Evolutionary conservation across 2,329 filamentous ascomycete species (phyloP).

Genomic region (Peltaster fructicola): DNA sequence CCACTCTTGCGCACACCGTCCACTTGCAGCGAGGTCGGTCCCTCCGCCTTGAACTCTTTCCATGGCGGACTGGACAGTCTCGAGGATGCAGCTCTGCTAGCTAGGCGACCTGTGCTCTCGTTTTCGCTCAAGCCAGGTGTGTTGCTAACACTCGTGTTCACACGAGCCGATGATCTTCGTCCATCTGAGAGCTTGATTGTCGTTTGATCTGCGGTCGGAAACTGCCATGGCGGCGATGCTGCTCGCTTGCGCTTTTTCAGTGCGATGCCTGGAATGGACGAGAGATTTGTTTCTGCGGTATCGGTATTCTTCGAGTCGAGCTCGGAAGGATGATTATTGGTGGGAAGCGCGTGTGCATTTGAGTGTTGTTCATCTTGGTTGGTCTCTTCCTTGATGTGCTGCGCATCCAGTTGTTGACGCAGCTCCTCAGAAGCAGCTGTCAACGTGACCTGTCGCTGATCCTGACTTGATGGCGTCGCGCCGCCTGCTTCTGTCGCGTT

Average conservation of each 20-base stretch:
- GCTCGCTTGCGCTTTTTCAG: slow-evolving; percentile 45
- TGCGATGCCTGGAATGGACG: too few species aligned
- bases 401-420: slow-evolving; percentile 1
- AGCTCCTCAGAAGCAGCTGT: slow-evolving; percentile 1
- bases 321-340: too few species aligned
- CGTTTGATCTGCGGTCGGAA: slow-evolving; percentile 12
- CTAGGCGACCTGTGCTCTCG: slow-evolving; percentile 10
- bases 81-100: slow-evolving; percentile 14
- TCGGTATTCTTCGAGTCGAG: too few species aligned
- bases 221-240: slow-evolving; percentile 17
- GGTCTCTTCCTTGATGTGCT: slow-evolving; percentile 2
- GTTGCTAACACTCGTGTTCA: slow-evolving; percentile 9
- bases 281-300: too few species aligned
- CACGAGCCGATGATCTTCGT: slow-evolving; percentile 16
- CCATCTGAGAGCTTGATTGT: slow-evolving; percentile 17
- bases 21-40: slow-evolving; percentile 65
- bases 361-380: too few species aligned
- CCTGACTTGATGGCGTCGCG: too few species aligned
- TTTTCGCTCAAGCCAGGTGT: slow-evolving; percentile 11
- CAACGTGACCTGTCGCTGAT: too few species aligned
- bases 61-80: slow-evolving; percentile 66
- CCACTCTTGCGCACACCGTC: slow-evolving; percentile 45
- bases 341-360: too few species aligned
- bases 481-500: slow-evolving; percentile 5
- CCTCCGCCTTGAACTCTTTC: slow-evolving; percentile 72